Conservation (phyloP, 78 protist genomes). For the Dictyostelium purpureum region DNA sequence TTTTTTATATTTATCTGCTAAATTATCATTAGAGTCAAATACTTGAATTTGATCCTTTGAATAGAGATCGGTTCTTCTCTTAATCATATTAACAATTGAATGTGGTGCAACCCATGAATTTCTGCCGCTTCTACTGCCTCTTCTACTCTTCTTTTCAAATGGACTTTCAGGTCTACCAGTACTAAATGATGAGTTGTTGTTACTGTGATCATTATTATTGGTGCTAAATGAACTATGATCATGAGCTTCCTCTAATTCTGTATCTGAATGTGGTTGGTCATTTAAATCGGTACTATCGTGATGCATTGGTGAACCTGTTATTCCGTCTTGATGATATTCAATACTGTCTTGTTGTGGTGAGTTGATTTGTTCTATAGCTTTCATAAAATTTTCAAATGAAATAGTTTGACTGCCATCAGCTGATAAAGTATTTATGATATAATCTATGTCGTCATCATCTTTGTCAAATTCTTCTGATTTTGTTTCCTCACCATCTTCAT, state of each 20-base stretch:
- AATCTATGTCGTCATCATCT: slow-evolving; percentile 69
- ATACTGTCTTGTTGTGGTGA: neutral
- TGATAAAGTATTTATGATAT: slow-evolving; percentile 27
- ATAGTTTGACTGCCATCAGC: slow-evolving; percentile 15
- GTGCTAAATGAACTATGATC: neutral
- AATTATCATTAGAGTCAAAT: neutral
- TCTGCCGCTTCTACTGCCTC: slow-evolving; percentile 2
- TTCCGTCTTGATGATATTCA: neutral
- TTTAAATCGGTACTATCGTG: neutral
- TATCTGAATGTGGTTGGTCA: neutral
- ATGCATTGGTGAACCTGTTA: slow-evolving; percentile 17
- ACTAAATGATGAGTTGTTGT: neutral
- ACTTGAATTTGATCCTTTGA: slow-evolving; percentile 9
- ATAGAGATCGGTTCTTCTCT: slow-evolving; percentile 22
- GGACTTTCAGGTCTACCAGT: slow-evolving; percentile 31
- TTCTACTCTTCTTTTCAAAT: neutral
- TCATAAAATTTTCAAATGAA: slow-evolving; percentile 61
- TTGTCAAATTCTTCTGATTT: slow-evolving; percentile 16
- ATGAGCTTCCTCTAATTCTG: neutral
- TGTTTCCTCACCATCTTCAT: neutral
- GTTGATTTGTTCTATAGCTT: slow-evolving; percentile 61
- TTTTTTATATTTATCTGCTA: slow-evolving; percentile 26
- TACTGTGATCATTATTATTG: no score
- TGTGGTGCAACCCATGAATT: slow-evolving; percentile 64
- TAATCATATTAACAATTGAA: slow-evolving; percentile 71